These are phyloP conservation scores for Mycothermus thermophilus DNA, from an alignment of 495 filamentous ascomycete genomes.

Conservation along the genomic window DNA sequence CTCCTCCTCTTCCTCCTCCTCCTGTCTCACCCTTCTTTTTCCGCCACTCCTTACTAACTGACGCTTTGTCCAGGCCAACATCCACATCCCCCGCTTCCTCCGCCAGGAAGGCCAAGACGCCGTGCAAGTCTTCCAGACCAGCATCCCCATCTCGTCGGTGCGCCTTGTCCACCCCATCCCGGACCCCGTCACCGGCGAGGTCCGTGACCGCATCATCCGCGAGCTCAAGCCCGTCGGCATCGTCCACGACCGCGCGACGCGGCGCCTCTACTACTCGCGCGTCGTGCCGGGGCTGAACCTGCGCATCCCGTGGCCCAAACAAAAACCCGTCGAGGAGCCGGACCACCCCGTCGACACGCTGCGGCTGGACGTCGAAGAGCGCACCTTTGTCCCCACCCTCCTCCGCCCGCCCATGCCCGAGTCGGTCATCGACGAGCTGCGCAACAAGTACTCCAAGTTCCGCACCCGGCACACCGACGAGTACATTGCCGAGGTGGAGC, in stretches of 20 bases:
- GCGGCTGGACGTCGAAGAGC: conserved; percentile 58
- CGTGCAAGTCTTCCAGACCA: conserved; percentile 32
- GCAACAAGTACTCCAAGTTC: conserved; percentile 74
- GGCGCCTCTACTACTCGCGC: conserved; percentile 32
- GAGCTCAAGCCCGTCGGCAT: conserved; percentile 40
- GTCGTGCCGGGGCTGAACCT: conserved; percentile 46
- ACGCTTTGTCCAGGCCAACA: conserved; percentile 35
- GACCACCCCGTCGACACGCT: conserved; percentile 56
- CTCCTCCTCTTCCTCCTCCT: conserved; percentile 3
- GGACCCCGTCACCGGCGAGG: conserved; percentile 46
- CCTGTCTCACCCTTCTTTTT: too few species aligned
- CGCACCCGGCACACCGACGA: conserved; percentile 62
- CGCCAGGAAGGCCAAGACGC: conserved; percentile 25
- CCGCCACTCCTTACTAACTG: too few species aligned
- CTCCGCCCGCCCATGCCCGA: conserved; percentile 64
- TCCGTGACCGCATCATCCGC: conserved; percentile 60
- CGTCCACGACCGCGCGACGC: conserved; percentile 31
- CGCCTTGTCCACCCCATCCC: conserved; percentile 66
- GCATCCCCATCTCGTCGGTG: conserved; percentile 53
- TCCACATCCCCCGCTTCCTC: conserved; percentile 42
- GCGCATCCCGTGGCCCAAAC: conserved; percentile 60
- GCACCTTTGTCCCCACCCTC: conserved; percentile 63
- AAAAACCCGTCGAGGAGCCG: conserved; percentile 28
- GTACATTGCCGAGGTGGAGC: conserved; percentile 48
- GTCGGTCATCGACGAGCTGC: conserved; percentile 70